Evolutionary conservation across 352 stramenopile species (phyloP).

Genomic region (Phytophthora gonapodyides): DNA sequence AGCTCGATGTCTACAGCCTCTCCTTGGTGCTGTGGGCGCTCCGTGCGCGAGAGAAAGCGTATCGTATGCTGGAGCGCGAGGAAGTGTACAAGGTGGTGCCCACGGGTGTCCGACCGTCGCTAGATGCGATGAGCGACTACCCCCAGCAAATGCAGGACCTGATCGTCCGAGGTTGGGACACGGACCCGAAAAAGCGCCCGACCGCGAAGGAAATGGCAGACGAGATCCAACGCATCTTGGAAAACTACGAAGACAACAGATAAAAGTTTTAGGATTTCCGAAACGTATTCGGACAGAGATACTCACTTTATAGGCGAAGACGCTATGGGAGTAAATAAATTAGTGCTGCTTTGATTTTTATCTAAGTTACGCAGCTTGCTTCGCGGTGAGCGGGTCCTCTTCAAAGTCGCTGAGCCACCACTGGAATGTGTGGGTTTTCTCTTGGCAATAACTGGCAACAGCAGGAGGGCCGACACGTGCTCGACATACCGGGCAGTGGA

Average conservation of each 20-base stretch:
- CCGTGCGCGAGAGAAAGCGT: slow-evolving; percentile 54
- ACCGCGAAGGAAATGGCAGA: slow-evolving; percentile 50
- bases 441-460: slow-evolving; percentile 32
- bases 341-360: slow-evolving; percentile 9
- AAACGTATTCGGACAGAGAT: too few species aligned
- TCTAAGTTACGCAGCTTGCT: slow-evolving; percentile 1
- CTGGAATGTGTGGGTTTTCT: slow-evolving; percentile 22
- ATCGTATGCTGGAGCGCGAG: slow-evolving; percentile 41
- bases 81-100: slow-evolving; percentile 65
- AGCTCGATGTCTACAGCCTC: slow-evolving; percentile 73
- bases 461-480: slow-evolving; percentile 49
- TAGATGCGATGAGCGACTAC: slow-evolving; percentile 61
- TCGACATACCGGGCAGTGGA: slow-evolving; percentile 69
- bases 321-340: slow-evolving; percentile 14
- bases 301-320: too few species aligned
- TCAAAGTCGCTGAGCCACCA: slow-evolving; percentile 29
- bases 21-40: slow-evolving; percentile 73
- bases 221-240: slow-evolving; percentile 60
- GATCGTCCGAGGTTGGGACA: slow-evolving; percentile 59
- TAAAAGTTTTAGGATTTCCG: slow-evolving; percentile 3
- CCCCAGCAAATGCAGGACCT: slow-evolving; percentile 66
- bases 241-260: slow-evolving; percentile 32
- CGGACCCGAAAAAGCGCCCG: slow-evolving; percentile 52
- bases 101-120: slow-evolving; percentile 44
- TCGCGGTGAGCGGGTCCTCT: slow-evolving; percentile 12